These are phyloP conservation scores for Diaporthe australafricana DNA, from an alignment of 2,329 filamentous ascomycete genomes.

Conservation along the genomic window DNA sequence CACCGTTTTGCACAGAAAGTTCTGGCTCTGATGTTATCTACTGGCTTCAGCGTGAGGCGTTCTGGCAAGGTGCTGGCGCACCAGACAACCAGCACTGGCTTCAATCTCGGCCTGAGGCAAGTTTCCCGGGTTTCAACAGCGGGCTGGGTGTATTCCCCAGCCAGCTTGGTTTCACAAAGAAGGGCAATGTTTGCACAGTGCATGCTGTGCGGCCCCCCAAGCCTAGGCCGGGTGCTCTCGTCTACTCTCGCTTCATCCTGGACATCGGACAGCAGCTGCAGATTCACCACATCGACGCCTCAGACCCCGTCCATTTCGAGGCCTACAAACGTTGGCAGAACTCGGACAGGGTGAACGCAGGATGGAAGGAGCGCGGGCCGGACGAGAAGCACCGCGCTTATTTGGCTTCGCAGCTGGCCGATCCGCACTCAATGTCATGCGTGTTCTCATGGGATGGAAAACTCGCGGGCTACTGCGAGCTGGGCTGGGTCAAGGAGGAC, in stretches of 20 bases:
- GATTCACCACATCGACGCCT: slow-evolving; percentile 44
- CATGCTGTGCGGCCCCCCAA: slow-evolving; percentile 44
- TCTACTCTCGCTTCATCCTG: slow-evolving; percentile 45
- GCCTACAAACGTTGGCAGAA: slow-evolving; percentile 44
- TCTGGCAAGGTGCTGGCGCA: slow-evolving; percentile 43
- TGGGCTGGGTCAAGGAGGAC: slow-evolving; percentile 45
- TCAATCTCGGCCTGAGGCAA: slow-evolving; percentile 41
- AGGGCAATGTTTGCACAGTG: slow-evolving; percentile 45
- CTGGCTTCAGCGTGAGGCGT: slow-evolving; percentile 39
- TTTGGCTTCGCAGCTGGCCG: slow-evolving; percentile 41
- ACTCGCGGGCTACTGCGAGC: slow-evolving; percentile 44
- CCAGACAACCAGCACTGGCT: slow-evolving; percentile 44
- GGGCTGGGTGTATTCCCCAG: slow-evolving; percentile 41
- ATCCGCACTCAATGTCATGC: slow-evolving; percentile 45
- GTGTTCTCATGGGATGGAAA: slow-evolving; percentile 46
- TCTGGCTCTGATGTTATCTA: slow-evolving; percentile 33
- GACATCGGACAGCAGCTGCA: slow-evolving; percentile 42
- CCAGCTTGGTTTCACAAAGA: slow-evolving; percentile 43
- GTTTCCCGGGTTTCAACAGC: slow-evolving; percentile 43
- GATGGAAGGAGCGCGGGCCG: slow-evolving; percentile 44
- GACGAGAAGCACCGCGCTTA: slow-evolving; percentile 45
- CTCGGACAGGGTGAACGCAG: slow-evolving; percentile 44
- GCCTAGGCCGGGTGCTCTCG: slow-evolving; percentile 40
- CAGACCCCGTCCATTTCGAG: slow-evolving; percentile 42
- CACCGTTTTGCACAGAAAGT: slow-evolving; percentile 30